Percentiles rank a stretch among this genome's conserved stretches.
These are phyloP conservation scores for Dipodascus geniculatus DNA, from an alignment of 805 yeast species.

Conservation along the genomic window DNA sequence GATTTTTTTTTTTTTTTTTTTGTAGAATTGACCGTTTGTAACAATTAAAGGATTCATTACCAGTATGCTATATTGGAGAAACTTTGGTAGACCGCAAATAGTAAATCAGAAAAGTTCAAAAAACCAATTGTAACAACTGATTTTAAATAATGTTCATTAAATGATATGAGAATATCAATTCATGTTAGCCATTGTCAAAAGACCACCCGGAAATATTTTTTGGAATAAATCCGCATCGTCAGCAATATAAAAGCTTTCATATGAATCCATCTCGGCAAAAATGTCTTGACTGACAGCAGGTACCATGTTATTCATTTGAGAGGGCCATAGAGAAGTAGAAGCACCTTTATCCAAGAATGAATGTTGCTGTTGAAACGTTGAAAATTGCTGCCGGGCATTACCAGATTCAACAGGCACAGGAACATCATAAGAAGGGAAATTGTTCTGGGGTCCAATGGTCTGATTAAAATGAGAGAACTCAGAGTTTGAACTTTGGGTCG, in stretches of 20 bases:
- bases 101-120: too few relatives aligned
- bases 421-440: neutral
- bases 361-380: neutral
- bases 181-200: neutral
- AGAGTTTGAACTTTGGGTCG: neutral
- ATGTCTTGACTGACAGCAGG: neutral
- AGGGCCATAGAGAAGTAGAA: neutral
- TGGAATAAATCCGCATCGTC: conserved; percentile 1
- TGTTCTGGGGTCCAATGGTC: neutral
- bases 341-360: neutral
- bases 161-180: too few relatives aligned
- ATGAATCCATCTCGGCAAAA: neutral
- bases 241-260: neutral
- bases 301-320: neutral
- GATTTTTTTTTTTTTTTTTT: too few relatives aligned
- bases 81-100: too few relatives aligned
- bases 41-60: too few relatives aligned
- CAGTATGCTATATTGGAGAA: too few relatives aligned
- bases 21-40: too few relatives aligned
- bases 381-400: neutral
- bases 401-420: neutral
- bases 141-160: too few relatives aligned
- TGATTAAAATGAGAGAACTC: neutral
- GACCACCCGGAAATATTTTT: conserved; percentile 1
- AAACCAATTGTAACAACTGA: too few relatives aligned